These are phyloP conservation scores for Coemansia sp. DNA, from an alignment of 192 early-diverging fungal species.

Conservation along the genomic window DNA sequence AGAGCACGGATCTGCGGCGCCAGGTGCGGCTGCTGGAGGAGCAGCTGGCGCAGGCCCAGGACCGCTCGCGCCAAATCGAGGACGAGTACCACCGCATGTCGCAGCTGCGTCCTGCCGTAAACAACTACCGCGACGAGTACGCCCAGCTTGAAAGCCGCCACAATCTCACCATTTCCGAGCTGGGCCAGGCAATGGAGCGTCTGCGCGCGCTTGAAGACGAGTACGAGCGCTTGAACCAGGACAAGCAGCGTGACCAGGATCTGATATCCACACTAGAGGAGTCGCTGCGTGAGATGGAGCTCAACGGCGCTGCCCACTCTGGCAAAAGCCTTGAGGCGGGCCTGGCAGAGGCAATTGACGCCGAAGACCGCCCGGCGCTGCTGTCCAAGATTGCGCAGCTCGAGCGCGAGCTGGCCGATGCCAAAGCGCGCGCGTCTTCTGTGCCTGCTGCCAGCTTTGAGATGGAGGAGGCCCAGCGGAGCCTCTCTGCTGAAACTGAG, in stretches of 20 bases:
- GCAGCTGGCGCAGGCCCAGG: slow-evolving; percentile 65
- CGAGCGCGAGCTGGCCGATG: slow-evolving; percentile 60
- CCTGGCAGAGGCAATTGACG: slow-evolving; percentile 32
- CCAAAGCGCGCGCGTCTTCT: slow-evolving; percentile 9
- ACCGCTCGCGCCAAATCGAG: slow-evolving; percentile 75
- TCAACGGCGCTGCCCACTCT: slow-evolving; percentile 48
- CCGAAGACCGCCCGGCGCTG: slow-evolving; percentile 41
- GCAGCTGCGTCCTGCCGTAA: slow-evolving; percentile 77
- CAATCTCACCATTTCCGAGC: slow-evolving; percentile 63
- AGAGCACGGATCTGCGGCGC: slow-evolving; percentile 73
- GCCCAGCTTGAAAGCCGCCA: slow-evolving; percentile 71
- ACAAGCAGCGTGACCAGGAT: slow-evolving; percentile 68
- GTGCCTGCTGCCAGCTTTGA: slow-evolving; percentile 30
- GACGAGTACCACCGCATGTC: slow-evolving; percentile 84
- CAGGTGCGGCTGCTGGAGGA: slow-evolving; percentile 79
- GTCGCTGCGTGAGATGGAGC: slow-evolving; percentile 75
- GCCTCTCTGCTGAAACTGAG: slow-evolving; percentile 28
- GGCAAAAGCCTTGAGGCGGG: slow-evolving; percentile 26
- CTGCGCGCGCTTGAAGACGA: slow-evolving; percentile 60
- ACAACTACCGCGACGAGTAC: slow-evolving; percentile 85
- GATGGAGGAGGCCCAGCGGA: slow-evolving; percentile 43
- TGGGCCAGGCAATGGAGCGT: slow-evolving; percentile 71
- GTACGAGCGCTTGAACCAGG: slow-evolving; percentile 61
- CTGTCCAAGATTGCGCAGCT: slow-evolving; percentile 57
- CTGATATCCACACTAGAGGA: slow-evolving; percentile 79